Base-by-base conservation (phyloP, 2,329 filamentous ascomycete species). In the Xylaria polymorpha region DNA sequence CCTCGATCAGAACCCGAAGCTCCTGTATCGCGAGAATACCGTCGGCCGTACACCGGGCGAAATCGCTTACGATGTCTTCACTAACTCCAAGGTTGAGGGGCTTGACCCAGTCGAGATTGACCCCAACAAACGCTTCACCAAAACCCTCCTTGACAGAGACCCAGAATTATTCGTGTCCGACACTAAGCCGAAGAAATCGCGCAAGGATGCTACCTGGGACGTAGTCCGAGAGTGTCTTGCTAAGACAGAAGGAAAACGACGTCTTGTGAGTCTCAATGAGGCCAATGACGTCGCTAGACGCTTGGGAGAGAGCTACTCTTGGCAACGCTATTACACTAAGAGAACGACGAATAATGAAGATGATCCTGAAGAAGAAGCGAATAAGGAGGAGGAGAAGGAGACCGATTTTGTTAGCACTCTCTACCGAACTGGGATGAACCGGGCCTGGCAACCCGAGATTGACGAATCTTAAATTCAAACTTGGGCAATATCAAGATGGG, bases 31-130 rank as follows among this genome's bases (percentile, higher is more conserved):
- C 25, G 93, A 96, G 77, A 94, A 94, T 73, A 88, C 92, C 0
- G 92, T 92, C 0, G 93, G 93, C 1, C 85, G 87, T 18, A 96
- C 92, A 0, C 91, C 93, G 0, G 84, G 86, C 35, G 92, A 96
- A 74, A 80, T 92, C 58, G 88, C 90, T 0, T 82, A 87, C 60
- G 89, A 92, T 61, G 78, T 79, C 1, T 85, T 85, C 68, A 80
- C 87, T 2, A 79, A 80, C 8, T 74, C 77, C 8, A 79, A 79
- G 51, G 79, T 84, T n/a, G 58, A 67, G 39, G 71, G 72, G 20
- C 78, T 76, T 9, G 37, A 71, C 0, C 32, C 64, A 8, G 22
- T 72, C 32, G 41, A 32, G 3, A 6, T 70, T 12, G 4, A 48
- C 5, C 1, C 4, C n/a, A 18, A 69, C 51, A 4, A 3, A 2